Evolutionary conservation across 1,284 basidiomycete genomes (phyloP).

Genomic region (Tylopilus sp.): DNA sequence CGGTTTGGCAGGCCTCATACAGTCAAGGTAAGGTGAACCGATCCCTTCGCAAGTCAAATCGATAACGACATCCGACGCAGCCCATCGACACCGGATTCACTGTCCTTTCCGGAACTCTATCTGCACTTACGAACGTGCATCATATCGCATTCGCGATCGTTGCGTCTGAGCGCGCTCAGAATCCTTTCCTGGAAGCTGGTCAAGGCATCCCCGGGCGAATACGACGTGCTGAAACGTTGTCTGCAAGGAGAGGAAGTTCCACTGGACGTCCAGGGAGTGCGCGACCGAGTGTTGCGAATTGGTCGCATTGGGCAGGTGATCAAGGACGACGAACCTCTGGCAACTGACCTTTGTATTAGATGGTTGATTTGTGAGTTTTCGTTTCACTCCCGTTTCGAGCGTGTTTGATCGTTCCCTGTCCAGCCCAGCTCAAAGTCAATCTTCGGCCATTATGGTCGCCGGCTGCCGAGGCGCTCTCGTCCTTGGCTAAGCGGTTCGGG

Average conservation of each 20-base stretch:
- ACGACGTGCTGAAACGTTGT: slow-evolving; percentile 61
- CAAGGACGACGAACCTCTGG: slow-evolving; percentile 48
- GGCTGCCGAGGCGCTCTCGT: slow-evolving; percentile 65
- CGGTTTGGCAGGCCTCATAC: slow-evolving; percentile 49
- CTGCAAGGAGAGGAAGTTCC: slow-evolving; percentile 72
- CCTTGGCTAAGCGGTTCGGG: slow-evolving; percentile 56
- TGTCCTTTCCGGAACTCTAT: slow-evolving; percentile 47
- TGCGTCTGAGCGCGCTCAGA: slow-evolving; percentile 54
- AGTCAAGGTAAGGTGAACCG: slow-evolving; percentile 40
- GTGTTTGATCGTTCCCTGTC: neutral
- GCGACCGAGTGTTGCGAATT: slow-evolving; percentile 78
- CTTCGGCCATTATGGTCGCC: slow-evolving; percentile 86
- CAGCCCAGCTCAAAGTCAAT: slow-evolving; percentile 89
- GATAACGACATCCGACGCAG: slow-evolving; percentile 3
- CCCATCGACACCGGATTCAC: slow-evolving; percentile 21
- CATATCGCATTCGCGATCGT: slow-evolving; percentile 54
- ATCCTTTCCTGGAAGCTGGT: slow-evolving; percentile 50
- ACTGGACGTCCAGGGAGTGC: slow-evolving; percentile 71
- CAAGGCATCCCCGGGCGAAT: slow-evolving; percentile 39
- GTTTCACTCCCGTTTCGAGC: neutral
- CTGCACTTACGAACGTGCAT: slow-evolving; percentile 43
- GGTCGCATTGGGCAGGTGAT: slow-evolving; percentile 55
- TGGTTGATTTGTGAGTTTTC: slow-evolving; percentile 60
- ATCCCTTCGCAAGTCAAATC: neutral
- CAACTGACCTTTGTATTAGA: slow-evolving; percentile 51